These are phyloP conservation scores for Besnoitia besnoiti DNA, from an alignment of 169 alveolate genomes.

Conservation along the genomic window DNA sequence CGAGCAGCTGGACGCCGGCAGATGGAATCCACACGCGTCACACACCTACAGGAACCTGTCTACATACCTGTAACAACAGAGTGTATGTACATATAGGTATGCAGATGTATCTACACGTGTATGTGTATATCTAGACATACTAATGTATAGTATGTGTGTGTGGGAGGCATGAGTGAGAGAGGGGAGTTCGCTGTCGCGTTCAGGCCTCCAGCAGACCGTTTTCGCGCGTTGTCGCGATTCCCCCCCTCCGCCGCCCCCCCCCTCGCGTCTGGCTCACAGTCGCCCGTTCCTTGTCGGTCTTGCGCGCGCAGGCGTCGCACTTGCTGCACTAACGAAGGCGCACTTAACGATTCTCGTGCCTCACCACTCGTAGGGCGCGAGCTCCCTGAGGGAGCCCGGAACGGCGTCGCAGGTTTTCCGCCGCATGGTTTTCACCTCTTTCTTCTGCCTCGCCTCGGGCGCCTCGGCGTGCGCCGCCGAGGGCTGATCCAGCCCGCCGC, in stretches of 20 bases:
- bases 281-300: too few species aligned
- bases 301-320: too few species aligned
- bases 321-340: neutral
- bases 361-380: neutral
- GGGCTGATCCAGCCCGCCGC: too few species aligned
- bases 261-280: neutral
- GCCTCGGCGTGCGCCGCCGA: too few species aligned
- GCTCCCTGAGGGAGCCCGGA: neutral
- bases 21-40: neutral
- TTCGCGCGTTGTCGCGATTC: neutral
- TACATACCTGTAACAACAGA: too few species aligned
- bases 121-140: neutral
- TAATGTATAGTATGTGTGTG: neutral
- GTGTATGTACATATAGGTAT: neutral
- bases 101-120: neutral
- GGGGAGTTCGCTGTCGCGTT: neutral
- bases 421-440: too few species aligned
- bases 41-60: neutral
- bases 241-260: neutral
- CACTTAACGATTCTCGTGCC: conserved; percentile 14
- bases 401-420: neutral
- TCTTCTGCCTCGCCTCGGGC: too few species aligned
- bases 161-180: neutral
- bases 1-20: neutral
- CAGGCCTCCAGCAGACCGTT: neutral